These are phyloP conservation scores for Nicotiana benthamiana DNA, from an alignment of 257 asterid species.

Conservation along the genomic window DNA sequence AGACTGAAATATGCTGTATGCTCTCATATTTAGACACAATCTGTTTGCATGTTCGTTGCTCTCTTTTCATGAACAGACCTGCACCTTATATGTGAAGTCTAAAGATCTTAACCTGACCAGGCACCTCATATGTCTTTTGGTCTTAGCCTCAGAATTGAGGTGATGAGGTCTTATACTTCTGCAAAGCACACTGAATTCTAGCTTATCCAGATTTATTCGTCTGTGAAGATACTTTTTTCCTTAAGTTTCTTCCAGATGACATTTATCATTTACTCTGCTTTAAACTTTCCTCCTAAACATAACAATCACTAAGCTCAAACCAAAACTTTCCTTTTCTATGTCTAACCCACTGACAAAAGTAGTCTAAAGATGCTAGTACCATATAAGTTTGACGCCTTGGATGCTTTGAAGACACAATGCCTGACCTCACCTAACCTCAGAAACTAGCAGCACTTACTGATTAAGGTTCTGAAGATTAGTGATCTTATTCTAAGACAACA, in stretches of 20 bases:
- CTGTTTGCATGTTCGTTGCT: neutral
- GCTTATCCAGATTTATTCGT: neutral
- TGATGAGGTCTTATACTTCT: neutral
- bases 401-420: neutral
- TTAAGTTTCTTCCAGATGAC: neutral
- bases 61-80: neutral
- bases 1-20: neutral
- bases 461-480: neutral
- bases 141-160: neutral
- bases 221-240: neutral
- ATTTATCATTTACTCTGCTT: neutral
- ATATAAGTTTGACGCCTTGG: neutral
- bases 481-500: neutral
- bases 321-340: neutral
- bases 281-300: neutral
- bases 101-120: neutral
- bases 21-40: neutral
- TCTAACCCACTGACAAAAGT: neutral
- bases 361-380: neutral
- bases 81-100: neutral
- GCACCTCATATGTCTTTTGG: neutral
- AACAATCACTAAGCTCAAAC: neutral
- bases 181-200: neutral
- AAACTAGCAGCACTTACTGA: neutral
- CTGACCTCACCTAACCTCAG: neutral